A percentile compares a stretch with the other conserved stretches of the same genome.
These are phyloP conservation scores for Aspergillus transmontanensis DNA, from an alignment of 2,329 filamentous ascomycete genomes.

Conservation along the genomic window DNA sequence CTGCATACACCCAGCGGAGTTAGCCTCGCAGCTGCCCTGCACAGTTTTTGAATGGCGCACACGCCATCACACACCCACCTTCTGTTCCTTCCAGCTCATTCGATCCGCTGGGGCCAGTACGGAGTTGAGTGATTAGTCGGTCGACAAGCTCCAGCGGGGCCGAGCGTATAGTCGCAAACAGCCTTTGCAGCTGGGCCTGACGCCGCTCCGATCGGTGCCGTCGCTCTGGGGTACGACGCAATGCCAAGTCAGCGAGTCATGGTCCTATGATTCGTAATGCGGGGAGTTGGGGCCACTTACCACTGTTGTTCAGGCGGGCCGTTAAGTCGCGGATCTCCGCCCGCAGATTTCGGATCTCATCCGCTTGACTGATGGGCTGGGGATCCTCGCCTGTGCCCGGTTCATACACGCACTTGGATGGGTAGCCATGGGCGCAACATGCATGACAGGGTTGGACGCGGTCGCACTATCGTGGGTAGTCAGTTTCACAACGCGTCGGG, in stretches of 20 bases:
- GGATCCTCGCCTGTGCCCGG: conserved; percentile 34
- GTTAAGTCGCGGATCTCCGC: conserved; percentile 37
- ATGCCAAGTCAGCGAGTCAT: conserved; percentile 1
- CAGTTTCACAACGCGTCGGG: conserved; percentile 2
- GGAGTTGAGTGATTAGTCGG: conserved; percentile 33
- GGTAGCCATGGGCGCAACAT: conserved; percentile 43
- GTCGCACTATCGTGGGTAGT: conserved; percentile 34
- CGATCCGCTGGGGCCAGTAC: conserved; percentile 23
- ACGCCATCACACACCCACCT: conserved; percentile 19
- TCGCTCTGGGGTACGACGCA: conserved; percentile 11
- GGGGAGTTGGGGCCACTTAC: conserved; percentile 18
- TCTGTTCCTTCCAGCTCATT: conserved; percentile 28
- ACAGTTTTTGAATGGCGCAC: not conserved
- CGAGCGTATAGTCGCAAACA: conserved; percentile 38
- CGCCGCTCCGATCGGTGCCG: conserved; percentile 26
- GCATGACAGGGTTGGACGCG: conserved; percentile 43
- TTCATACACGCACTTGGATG: conserved; percentile 43
- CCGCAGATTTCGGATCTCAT: conserved; percentile 40
- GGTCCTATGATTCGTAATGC: not conserved
- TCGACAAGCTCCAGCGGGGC: conserved; percentile 35
- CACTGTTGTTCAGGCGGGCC: conserved; percentile 28
- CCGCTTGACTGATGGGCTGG: conserved; percentile 38
- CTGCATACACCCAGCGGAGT: not conserved
- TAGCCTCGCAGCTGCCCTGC: not conserved
- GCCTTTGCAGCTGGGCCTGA: conserved; percentile 33